phyloP scores from a whole-genome alignment of 2,329 filamentous ascomycete genomes.

The Cladobotryum mycophilum region DNA sequence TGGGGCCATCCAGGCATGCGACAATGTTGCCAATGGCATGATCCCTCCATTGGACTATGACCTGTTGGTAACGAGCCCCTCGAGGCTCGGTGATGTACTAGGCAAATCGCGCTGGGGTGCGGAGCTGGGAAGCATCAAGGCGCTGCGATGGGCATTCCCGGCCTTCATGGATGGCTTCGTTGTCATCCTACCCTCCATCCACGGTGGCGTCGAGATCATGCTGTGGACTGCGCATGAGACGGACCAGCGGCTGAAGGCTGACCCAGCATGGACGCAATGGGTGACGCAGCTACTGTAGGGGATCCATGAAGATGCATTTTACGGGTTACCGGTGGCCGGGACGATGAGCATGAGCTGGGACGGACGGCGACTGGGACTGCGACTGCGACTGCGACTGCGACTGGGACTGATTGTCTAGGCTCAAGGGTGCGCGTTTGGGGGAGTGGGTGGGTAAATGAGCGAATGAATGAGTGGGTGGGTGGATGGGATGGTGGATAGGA shows the following conservation, averaged over 20 bases:
- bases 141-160: conserved; percentile 10
- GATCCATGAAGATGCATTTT: too few species aligned
- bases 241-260: conserved; percentile 3
- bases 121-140: conserved; percentile 9
- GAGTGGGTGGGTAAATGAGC: too few species aligned
- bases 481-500: too few species aligned
- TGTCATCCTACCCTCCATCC: conserved; percentile 8
- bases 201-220: conserved; percentile 11
- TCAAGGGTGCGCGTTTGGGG: too few species aligned
- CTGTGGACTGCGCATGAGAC: conserved; percentile 11
- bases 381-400: too few species aligned
- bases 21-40: conserved; percentile 7
- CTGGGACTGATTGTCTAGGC: too few species aligned
- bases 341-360: background rate
- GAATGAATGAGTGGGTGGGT: too few species aligned
- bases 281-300: conserved; percentile 6
- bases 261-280: conserved; percentile 10
- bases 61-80: conserved; percentile 8
- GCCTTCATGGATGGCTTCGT: conserved; percentile 11
- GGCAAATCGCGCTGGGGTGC: conserved; percentile 6
- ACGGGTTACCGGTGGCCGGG: background rate
- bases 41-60: conserved; percentile 9
- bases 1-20: conserved; percentile 8
- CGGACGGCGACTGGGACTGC: too few species aligned
- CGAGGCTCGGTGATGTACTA: conserved; percentile 9